These are phyloP conservation scores for Phascolomyces articulosus DNA, from an alignment of 371 early-diverging fungal genomes.

Conservation along the genomic window DNA sequence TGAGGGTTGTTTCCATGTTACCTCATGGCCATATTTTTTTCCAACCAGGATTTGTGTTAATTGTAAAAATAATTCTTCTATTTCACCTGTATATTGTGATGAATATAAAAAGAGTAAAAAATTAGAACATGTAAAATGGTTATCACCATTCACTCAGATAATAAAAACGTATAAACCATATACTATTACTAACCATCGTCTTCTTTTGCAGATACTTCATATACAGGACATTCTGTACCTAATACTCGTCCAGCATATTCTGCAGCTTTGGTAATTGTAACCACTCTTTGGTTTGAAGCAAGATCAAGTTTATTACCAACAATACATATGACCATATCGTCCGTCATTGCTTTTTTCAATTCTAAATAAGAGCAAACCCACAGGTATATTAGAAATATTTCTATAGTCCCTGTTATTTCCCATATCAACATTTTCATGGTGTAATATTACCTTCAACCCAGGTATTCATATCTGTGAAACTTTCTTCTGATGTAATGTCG, in stretches of 20 bases:
- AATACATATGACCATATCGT: slow-evolving; percentile 62
- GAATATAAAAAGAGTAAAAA: neutral
- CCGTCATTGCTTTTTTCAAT: slow-evolving; percentile 64
- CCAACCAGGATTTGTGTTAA: slow-evolving; percentile 45
- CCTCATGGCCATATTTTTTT: neutral
- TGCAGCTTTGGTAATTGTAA: slow-evolving; percentile 45
- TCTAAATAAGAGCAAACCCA: slow-evolving; percentile 48
- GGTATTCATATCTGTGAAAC: slow-evolving; percentile 64
- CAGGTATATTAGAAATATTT: no score
- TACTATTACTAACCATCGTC: slow-evolving; percentile 46
- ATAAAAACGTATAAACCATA: neutral
- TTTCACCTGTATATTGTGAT: slow-evolving; percentile 12
- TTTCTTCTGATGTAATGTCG: slow-evolving; percentile 84
- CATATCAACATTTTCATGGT: no score
- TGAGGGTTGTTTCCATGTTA: neutral
- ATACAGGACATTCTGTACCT: slow-evolving; percentile 45
- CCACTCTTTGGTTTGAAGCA: slow-evolving; percentile 48
- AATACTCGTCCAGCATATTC: slow-evolving; percentile 48
- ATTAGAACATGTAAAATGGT: no score
- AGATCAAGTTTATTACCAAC: slow-evolving; percentile 76
- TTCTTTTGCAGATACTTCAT: slow-evolving; percentile 68
- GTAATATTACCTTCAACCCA: slow-evolving; percentile 76
- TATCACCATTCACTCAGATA: no score
- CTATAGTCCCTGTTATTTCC: no score
- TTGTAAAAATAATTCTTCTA: slow-evolving; percentile 52